Conservation (phyloP, 495 filamentous ascomycete genomes). For the Durotheca rogersii region DNA sequence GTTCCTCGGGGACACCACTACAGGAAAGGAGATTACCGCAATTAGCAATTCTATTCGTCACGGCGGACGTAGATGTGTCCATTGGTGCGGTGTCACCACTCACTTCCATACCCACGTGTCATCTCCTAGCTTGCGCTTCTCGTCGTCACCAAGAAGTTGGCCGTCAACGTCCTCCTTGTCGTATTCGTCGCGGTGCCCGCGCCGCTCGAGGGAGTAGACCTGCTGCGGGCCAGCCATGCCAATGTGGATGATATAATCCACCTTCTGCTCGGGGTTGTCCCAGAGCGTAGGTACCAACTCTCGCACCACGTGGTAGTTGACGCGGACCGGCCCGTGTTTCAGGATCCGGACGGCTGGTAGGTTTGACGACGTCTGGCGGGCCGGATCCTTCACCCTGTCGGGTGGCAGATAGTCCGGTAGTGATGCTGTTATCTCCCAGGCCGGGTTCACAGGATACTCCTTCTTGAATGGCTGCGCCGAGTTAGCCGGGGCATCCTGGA, state of each 20-base stretch:
- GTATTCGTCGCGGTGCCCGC: constrained; percentile 77
- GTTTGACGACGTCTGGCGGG: constrained; percentile 22
- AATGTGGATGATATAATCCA: constrained; percentile 73
- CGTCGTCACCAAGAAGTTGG: constrained; percentile 53
- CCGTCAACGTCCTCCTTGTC: constrained; percentile 66
- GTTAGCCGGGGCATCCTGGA: constrained; percentile 7
- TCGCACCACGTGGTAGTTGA: constrained; percentile 67
- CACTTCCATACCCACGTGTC: constrained; percentile 49
- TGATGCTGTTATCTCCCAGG: constrained; percentile 63
- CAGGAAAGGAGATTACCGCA: not conserved
- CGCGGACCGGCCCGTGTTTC: constrained; percentile 63
- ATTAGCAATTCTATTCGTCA: not conserved
- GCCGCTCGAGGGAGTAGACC: constrained; percentile 68
- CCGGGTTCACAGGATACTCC: constrained; percentile 65
- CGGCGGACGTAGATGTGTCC: no score
- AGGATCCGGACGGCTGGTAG: constrained; percentile 62
- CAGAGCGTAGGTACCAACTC: constrained; percentile 62
- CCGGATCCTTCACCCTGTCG: constrained; percentile 39
- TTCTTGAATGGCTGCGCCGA: constrained; percentile 62
- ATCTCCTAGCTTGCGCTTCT: constrained; percentile 38
- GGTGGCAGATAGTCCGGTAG: constrained; percentile 55
- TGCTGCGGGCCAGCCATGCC: constrained; percentile 73
- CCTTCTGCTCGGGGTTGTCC: constrained; percentile 40
- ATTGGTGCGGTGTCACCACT: constrained; percentile 40
- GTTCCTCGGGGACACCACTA: constrained; percentile 20